Base-by-base conservation (phyloP, 805 yeast genomes). In the Kodamaea hsintzibuensis region DNA sequence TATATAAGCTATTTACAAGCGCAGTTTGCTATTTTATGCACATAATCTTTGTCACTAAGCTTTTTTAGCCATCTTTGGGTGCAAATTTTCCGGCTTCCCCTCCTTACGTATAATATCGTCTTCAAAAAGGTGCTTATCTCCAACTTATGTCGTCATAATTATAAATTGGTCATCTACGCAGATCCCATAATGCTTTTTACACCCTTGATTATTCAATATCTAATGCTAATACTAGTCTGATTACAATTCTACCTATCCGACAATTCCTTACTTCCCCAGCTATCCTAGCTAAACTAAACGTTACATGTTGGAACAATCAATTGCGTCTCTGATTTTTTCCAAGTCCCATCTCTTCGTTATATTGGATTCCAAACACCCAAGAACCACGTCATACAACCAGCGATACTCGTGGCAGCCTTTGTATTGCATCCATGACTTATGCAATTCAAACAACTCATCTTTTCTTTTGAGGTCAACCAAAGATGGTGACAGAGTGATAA, bases 341-440 rank as follows among this genome's bases (percentile, higher is more conserved):
- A 84, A 69, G 53, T 72, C 78, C 77, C 83, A 75, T 54, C 92
- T 70, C 54, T 76, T 70, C n/a, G 78, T 72, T 30, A 79, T 68
- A 59, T 85, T 80, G 49, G 71, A 69, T 17, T 75, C 75, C 60
- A 88, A 71, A 60, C 90, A 84, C 2, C 87, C 85, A 19, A 62
- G 58, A 1, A 86, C 71, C 3, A 82, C 67, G 8, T 68, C 68
- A 39, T 55, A 63, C 42, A 69, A 27, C 71, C 73, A 66, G 49
- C 55, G 54, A 49, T 59, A 71, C 54, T 70, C 68, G 2, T 27
- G 48, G 27, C 55, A 38, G 38, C 64, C 53, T 19, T 47, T 51
- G 50, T 55, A 57, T 54, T 60, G 19, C 51, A 53, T 18, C 72
- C 71, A 67, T 16, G 56, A 47, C n/a, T 55, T 13, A 39, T 59